Conservation (phyloP, 495 filamentous ascomycete species). For the Aspergillus leporis region DNA sequence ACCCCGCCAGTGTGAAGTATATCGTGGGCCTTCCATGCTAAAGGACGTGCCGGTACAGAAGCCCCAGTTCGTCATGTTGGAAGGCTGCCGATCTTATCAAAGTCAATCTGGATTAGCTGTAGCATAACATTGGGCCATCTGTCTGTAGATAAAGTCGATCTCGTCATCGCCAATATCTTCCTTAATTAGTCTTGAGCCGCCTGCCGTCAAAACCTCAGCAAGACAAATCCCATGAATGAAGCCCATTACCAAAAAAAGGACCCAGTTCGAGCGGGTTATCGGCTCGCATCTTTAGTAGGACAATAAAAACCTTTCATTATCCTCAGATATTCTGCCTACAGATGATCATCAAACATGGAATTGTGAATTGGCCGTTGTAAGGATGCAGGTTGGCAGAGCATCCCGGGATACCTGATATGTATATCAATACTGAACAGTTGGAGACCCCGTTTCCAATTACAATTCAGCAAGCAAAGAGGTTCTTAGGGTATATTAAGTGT, state of each 20-base stretch:
- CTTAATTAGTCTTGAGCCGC: constrained; percentile 23
- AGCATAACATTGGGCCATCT: constrained; percentile 32
- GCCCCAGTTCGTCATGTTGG: constrained; percentile 15
- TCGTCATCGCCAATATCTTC: constrained; percentile 22
- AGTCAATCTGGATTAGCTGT: constrained; percentile 29
- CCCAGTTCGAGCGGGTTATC: constrained; percentile 39
- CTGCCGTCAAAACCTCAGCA: constrained; percentile 20
- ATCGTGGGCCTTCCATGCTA: constrained; percentile 35
- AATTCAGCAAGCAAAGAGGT: too few relatives aligned
- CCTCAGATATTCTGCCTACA: too few relatives aligned
- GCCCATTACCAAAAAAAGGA: constrained; percentile 50
- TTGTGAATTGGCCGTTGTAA: too few relatives aligned
- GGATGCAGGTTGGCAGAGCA: too few relatives aligned
- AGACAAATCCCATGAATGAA: constrained; percentile 40
- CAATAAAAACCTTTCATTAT: too few relatives aligned
- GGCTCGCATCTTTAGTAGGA: too few relatives aligned
- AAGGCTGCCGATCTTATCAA: constrained; percentile 27
- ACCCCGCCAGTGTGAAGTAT: constrained; percentile 36
- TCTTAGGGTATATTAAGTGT: too few relatives aligned
- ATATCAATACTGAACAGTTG: too few relatives aligned
- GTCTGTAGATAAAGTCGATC: constrained; percentile 31
- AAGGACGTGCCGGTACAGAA: constrained; percentile 20
- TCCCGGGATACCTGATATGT: too few relatives aligned
- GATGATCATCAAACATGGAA: too few relatives aligned
- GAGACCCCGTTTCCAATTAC: too few relatives aligned